These are phyloP conservation scores for Termitomyces sp. DNA, from an alignment of 768 basidiomycete genomes.

Conservation along the genomic window DNA sequence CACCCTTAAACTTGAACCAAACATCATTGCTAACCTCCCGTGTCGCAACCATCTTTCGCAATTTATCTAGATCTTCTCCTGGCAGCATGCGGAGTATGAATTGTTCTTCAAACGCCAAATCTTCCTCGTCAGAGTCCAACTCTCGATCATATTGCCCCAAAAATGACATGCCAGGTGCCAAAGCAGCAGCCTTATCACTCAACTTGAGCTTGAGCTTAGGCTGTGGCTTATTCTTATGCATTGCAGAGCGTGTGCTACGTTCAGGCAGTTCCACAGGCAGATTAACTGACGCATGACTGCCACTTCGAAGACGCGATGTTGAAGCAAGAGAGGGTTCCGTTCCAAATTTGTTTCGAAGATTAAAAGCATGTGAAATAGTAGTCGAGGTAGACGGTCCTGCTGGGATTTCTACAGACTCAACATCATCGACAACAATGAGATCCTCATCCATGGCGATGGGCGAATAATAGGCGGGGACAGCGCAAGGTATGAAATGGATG, in stretches of 20 bases:
- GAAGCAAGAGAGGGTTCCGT: slow-evolving; percentile 19
- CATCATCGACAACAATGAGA: slow-evolving; percentile 57
- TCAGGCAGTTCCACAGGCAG: slow-evolving; percentile 32
- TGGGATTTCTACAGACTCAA: slow-evolving; percentile 33
- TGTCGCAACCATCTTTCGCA: slow-evolving; percentile 76
- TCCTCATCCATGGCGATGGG: slow-evolving; percentile 46
- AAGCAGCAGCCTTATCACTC: slow-evolving; percentile 75
- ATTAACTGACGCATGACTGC: slow-evolving; percentile 21
- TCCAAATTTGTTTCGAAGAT: slow-evolving; percentile 18
- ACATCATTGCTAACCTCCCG: slow-evolving; percentile 79
- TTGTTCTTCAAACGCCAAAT: slow-evolving; percentile 94
- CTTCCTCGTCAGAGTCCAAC: slow-evolving; percentile 92
- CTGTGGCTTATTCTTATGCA: slow-evolving; percentile 42
- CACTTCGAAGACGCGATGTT: slow-evolving; percentile 30
- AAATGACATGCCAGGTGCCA: slow-evolving; percentile 83
- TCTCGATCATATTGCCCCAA: slow-evolving; percentile 91
- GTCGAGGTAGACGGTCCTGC: slow-evolving; percentile 29
- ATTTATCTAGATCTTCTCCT: slow-evolving; percentile 73
- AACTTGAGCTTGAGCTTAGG: slow-evolving; percentile 88
- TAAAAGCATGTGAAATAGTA: slow-evolving; percentile 10
- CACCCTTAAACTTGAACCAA: slow-evolving; percentile 99
- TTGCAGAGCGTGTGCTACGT: slow-evolving; percentile 54
- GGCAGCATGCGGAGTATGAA: slow-evolving; percentile 89
- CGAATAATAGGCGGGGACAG: not conserved
- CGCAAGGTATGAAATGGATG: no score